These are phyloP conservation scores for Hericium rajendrae DNA, from an alignment of 768 basidiomycete species.

Conservation along the genomic window DNA sequence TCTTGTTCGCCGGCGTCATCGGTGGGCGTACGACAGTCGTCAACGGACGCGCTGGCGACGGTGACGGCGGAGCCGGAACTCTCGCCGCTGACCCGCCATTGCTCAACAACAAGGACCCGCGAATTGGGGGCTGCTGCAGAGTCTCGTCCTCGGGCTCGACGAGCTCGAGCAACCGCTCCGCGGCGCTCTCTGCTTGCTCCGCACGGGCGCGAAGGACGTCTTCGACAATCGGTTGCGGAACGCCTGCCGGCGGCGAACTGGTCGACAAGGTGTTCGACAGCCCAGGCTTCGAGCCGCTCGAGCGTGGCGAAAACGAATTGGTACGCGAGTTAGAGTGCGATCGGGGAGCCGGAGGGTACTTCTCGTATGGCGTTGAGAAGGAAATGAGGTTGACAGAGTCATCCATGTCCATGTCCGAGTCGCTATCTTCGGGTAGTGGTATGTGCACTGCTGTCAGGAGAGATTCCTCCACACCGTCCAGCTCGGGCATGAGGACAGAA, in stretches of 20 bases:
- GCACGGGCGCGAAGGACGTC: conserved; percentile 82
- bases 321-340: conserved; percentile 28
- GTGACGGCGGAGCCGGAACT: conserved; percentile 27
- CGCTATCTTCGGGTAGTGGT: conserved; percentile 67
- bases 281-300: conserved; percentile 30
- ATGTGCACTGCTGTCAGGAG: conserved; percentile 62
- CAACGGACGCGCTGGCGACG: conserved; percentile 25
- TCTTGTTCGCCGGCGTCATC: conserved; percentile 56
- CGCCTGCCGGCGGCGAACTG: conserved; percentile 30
- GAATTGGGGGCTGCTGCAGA: neutral
- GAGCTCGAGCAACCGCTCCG: conserved; percentile 78
- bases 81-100: conserved; percentile 30
- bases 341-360: conserved; percentile 29
- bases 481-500: conserved; percentile 30
- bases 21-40: conserved; percentile 31
- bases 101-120: conserved; percentile 8
- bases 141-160: conserved; percentile 67
- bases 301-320: conserved; percentile 46
- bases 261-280: conserved; percentile 56
- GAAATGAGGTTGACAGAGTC: conserved; percentile 54
- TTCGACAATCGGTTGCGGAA: conserved; percentile 51
- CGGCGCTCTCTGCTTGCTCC: conserved; percentile 89
- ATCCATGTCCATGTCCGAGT: conserved; percentile 51
- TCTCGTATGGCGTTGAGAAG: conserved; percentile 59
- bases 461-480: conserved; percentile 21